These are phyloP conservation scores for Pythium apleroticum DNA, from an alignment of 352 stramenopile species.

Conservation along the genomic window DNA sequence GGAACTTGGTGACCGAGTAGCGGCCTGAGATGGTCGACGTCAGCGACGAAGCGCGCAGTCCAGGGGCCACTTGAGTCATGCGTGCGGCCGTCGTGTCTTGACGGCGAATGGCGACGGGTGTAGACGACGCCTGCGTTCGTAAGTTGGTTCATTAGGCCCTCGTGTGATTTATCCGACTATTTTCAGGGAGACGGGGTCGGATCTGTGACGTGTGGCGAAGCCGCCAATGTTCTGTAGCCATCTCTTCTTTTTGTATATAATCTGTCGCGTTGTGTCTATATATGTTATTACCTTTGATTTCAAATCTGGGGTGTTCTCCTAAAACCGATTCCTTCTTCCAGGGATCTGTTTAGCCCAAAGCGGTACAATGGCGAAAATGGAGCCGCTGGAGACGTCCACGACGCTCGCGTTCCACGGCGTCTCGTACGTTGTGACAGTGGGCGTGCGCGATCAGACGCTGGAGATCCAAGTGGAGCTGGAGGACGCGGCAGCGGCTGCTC, in stretches of 20 bases:
- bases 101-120: too few species aligned
- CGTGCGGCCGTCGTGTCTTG: too few species aligned
- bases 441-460: slow-evolving; percentile 57
- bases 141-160: too few species aligned
- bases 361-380: slow-evolving; percentile 26
- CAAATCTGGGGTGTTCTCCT: neutral
- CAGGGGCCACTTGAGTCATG: too few species aligned
- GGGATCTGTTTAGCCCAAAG: neutral
- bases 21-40: too few species aligned
- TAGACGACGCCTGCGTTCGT: too few species aligned
- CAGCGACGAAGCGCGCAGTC: too few species aligned
- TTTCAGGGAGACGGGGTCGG: neutral
- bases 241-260: neutral
- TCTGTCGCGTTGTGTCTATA: neutral
- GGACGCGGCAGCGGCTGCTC: slow-evolving; percentile 14
- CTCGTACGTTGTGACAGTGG: slow-evolving; percentile 71
- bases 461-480: slow-evolving; percentile 71
- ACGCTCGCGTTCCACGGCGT: slow-evolving; percentile 71
- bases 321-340: slow-evolving; percentile 13
- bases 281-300: neutral
- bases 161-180: too few species aligned
- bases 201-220: neutral
- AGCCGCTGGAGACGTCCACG: slow-evolving; percentile 63
- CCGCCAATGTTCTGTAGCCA: slow-evolving; percentile 1
- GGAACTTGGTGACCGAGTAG: slow-evolving; percentile 7